Evolutionary conservation across 2,329 filamentous ascomycete genomes (phyloP), one percentile per base, ranked within the genome.

Genomic region (Lecanosticta acicola): DNA sequence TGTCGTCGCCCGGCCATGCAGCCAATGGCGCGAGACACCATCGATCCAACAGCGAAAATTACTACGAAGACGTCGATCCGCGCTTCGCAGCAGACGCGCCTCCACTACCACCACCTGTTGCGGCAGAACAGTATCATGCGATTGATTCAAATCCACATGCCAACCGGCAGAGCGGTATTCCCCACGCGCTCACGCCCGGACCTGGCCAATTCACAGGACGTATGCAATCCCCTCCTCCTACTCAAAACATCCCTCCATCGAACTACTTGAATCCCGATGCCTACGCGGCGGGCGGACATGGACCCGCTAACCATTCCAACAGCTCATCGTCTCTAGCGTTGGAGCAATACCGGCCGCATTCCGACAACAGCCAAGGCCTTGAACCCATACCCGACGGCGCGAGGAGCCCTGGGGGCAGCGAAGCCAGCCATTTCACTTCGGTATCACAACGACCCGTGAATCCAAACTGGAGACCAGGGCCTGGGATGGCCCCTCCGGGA

Each of bases 1-100:
- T 42, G 17, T 16, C 19, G 17, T 46, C 43, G 38, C 36, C 37
- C 14, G 33, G 1, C 36, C 44, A n/a, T 41, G 48, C 18, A 39
- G 46, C 9, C 49, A 39, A 29, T 11, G 24, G 21, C 37, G 43
- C 33, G 24, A 32, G 55, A 39, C 62, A 64, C 20, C 51, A 54
- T 4, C 64, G 67, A 32, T 58, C 59, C 18, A 66, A 58, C 40
- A 73, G 75, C 14, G 66, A 72, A 35, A 69, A 77, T 51, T 97
- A 97, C 68, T 94, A 94, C 62, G 93, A 97, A 73, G 91, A 97
- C 64, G 81, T 95, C 10, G 89, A 95, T 55, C 89, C 91, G 36
- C 85, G 83, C 46, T 97, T 96, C 61, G 85, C 81, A 26, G 76
- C 80, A 46, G 68, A 69, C 19, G 48, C 56, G 20, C 46, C 43